Evolutionary conservation across 345 rosid species (phyloP).

Genomic region (Syzygium oleosum): DNA sequence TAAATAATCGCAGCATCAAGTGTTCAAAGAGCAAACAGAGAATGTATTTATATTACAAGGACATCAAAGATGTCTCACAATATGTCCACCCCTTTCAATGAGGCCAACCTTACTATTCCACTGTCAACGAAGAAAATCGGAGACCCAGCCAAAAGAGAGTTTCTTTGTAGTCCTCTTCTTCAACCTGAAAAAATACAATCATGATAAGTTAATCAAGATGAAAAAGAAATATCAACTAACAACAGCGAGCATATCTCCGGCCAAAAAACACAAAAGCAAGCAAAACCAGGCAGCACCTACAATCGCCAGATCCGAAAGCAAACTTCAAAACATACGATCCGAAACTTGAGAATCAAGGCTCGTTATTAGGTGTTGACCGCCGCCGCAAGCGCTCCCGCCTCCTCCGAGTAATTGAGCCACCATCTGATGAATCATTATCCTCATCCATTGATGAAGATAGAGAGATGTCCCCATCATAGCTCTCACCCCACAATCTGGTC

Average conservation of each 20-base stretch:
- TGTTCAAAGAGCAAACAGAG: background rate
- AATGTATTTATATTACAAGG: background rate
- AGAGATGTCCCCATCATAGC: slow-evolving; percentile 48
- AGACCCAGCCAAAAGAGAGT: background rate
- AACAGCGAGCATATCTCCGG: background rate
- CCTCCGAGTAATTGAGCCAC: slow-evolving; percentile 37
- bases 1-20: background rate
- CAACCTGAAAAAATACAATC: slow-evolving; percentile 8
- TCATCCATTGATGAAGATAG: slow-evolving; percentile 68
- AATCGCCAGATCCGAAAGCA: background rate
- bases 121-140: background rate
- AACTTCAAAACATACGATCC: background rate
- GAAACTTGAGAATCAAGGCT: slow-evolving; percentile 15
- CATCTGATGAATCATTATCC: slow-evolving; percentile 50
- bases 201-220: background rate
- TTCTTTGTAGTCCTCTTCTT: slow-evolving; percentile 2
- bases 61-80: background rate
- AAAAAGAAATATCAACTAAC: background rate
- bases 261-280: background rate
- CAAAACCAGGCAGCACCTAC: slow-evolving; percentile 14
- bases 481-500: slow-evolving; percentile 78
- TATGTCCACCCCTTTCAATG: background rate
- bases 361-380: slow-evolving; percentile 40
- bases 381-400: slow-evolving; percentile 24
- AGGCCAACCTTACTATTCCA: background rate